A percentile compares a stretch with the other conserved stretches of the same genome.
Evolutionary conservation across 169 alveolate species (phyloP).

Genomic region (Eimeria maxima): DNA sequence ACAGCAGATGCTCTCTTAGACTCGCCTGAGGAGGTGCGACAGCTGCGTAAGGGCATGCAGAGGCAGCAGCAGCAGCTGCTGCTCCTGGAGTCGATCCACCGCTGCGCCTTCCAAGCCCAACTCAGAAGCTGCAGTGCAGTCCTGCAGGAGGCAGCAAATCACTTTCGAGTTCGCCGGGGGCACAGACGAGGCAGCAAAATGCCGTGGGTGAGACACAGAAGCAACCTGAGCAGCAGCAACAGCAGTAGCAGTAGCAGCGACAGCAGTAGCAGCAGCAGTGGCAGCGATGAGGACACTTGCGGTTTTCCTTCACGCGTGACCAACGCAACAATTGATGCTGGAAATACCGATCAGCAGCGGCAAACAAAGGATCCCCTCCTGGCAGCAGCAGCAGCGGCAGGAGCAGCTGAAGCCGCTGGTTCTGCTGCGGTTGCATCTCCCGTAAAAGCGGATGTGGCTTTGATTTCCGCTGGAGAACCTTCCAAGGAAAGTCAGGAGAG

Average conservation of each 20-base stretch:
- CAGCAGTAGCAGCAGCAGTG: not conserved
- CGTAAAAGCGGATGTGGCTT: not conserved
- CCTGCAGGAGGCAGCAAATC: conserved; percentile 26
- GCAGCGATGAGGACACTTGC: conserved; percentile 10
- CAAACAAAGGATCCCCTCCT: not conserved
- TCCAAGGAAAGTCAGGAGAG: not conserved
- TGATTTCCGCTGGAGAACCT: not conserved
- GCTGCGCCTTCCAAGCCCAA: conserved; percentile 50
- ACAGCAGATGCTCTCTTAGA: conserved; percentile 9
- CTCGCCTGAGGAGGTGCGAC: conserved; percentile 50
- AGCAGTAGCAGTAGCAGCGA: conserved; percentile 18
- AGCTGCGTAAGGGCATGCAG: conserved; percentile 68
- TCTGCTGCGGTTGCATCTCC: not conserved
- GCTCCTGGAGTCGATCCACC: conserved; percentile 50
- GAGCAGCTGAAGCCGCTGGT: not conserved
- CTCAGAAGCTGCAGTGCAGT: conserved; percentile 29
- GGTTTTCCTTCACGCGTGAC: not conserved
- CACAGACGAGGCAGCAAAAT: not conserved
- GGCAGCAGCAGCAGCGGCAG: not conserved
- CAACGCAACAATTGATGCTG: not conserved
- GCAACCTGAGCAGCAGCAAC: conserved; percentile 68
- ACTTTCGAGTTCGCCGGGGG: conserved; percentile 19
- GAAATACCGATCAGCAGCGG: not conserved
- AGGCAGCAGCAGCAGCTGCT: conserved; percentile 48
- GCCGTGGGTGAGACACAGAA: conserved; percentile 50